phyloP scores from a whole-genome alignment of 306 rosid species.

The Cucurbita pepo region DNA sequence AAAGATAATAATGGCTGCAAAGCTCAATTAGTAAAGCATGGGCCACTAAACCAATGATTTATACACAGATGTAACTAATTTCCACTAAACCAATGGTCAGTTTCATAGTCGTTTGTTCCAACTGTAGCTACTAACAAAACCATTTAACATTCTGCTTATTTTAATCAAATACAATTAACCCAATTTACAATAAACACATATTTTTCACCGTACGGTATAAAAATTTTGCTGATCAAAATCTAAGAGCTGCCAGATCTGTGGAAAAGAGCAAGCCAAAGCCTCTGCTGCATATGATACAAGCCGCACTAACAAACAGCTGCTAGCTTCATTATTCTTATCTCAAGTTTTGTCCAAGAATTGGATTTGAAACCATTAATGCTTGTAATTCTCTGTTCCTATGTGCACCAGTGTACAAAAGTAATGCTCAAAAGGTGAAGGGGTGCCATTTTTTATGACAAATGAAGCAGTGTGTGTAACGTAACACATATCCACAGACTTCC shows the following conservation, averaged over 20 bases:
- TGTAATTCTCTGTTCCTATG: neutral
- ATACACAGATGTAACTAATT: neutral
- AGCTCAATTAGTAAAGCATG: too few species aligned
- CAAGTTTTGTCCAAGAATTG: neutral
- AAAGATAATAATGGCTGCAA: too few species aligned
- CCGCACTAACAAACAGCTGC: constrained; percentile 10
- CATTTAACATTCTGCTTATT: neutral
- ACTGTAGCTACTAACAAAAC: neutral
- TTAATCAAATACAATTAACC: neutral
- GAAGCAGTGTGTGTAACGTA: neutral
- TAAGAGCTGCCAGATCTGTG: neutral
- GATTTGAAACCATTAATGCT: neutral
- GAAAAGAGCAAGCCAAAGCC: constrained; percentile 1
- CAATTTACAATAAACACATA: constrained; percentile 1
- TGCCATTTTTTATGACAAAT: neutral
- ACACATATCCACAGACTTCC: neutral
- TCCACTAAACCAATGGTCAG: too few species aligned
- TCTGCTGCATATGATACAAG: constrained; percentile 25
- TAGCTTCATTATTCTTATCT: neutral
- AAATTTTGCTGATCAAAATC: neutral
- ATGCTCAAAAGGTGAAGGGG: neutral
- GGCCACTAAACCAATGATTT: neutral
- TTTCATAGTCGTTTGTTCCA: neutral
- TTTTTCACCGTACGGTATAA: neutral
- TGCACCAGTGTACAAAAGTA: constrained; percentile 4